These are phyloP conservation scores for Tagetes erecta DNA, from an alignment of 129 eudicot genomes.

Conservation along the genomic window DNA sequence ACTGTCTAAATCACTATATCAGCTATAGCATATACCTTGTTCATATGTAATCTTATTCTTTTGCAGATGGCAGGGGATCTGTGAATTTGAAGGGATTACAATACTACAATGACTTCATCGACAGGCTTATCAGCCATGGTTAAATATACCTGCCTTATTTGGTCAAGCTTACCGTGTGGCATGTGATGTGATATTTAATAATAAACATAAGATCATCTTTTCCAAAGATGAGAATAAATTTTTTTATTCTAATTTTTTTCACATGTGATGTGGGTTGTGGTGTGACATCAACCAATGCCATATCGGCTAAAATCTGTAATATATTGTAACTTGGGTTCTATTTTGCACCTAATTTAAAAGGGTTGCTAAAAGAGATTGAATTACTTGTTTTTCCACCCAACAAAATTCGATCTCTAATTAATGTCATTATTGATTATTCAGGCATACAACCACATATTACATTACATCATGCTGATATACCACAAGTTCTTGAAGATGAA, in stretches of 20 bases:
- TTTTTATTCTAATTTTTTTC: neutral
- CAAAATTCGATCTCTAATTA: neutral
- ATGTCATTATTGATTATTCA: conserved; percentile 24
- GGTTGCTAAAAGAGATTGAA: neutral
- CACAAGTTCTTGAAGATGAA: conserved; percentile 81
- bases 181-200: neutral
- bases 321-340: neutral
- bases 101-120: conserved; percentile 65
- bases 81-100: conserved; percentile 57
- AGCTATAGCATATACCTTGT: neutral
- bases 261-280: neutral
- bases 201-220: neutral
- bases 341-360: neutral
- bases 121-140: conserved; percentile 68
- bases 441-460: conserved; percentile 87
- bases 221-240: neutral
- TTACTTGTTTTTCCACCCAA: neutral
- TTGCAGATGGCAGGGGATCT: conserved; percentile 72
- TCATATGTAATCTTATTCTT: conserved; percentile 7
- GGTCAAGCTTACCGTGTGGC: neutral
- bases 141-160: conserved; percentile 5
- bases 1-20: neutral
- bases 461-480: conserved; percentile 54
- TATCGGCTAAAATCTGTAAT: neutral
- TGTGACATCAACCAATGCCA: conserved; percentile 4